Base-by-base conservation (phyloP, 2,329 filamentous ascomycete genomes). In the Penicillium sp. region DNA sequence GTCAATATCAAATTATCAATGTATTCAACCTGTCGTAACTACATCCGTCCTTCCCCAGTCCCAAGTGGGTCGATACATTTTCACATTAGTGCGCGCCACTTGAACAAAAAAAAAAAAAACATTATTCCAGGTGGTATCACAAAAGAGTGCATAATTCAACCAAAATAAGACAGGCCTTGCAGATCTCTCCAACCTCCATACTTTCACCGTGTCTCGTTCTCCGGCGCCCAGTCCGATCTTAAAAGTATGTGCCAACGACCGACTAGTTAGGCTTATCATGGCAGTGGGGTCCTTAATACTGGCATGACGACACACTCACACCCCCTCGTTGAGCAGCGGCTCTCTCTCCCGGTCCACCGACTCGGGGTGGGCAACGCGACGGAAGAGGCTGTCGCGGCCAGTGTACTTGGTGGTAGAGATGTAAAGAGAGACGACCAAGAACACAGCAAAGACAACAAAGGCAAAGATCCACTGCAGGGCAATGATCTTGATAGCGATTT, bases 391-490 rank as follows among this genome's bases (percentile, higher is more conserved):
- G 57, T 75, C 69, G 53, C 74, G 73, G 33, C 70, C 69, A 23
- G 66, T 60, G 50, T 75, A 73, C 55, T 66, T 72, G 11, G 71
- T 68, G 13, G 65, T 62, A 3, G 74, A 72, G 41, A 73, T 66
- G 40, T 74, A 75, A 11, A 90, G 67, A 1, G 89, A 91, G 19
- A 84, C 76, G 21, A 92, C 72, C 71, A 94, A 88, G 52, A 95
- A 83, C 27, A 90, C 71, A 0, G 81, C 84, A 81, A 93, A 92
- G 72, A 96, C 91, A 60, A 86, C 80, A 69, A 95, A 94, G 34
- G 91, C 89, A 72, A 96, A 96, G 75, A 95, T 93, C 91, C 91
- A 96, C 77, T 96, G 92, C 62, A 96, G 80, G 7, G 90, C 89
- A 64, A 95, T 81, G 58, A 87, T 75, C 71, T 91, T 86, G 67